phyloP scores from a whole-genome alignment of 169 alveolate species.

The Babesia divergens region DNA sequence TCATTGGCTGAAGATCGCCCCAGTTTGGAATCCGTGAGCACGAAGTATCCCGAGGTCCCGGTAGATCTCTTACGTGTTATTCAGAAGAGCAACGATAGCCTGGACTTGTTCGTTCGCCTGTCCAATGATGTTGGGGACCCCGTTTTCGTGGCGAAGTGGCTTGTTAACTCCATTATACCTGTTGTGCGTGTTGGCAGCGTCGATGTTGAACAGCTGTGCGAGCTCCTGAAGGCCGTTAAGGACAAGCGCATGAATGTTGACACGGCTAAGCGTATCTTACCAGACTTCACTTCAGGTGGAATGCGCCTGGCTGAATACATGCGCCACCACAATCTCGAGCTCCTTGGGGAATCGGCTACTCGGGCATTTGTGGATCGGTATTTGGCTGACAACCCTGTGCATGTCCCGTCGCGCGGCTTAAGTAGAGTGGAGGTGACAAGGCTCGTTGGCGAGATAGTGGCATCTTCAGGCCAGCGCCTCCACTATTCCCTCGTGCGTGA shows the following conservation, averaged over 20 bases:
- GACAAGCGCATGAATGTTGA: constrained; percentile 23
- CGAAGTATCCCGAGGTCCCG: constrained; percentile 32
- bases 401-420: not conserved
- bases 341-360: constrained; percentile 15
- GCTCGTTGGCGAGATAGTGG: constrained; percentile 8
- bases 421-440: not conserved
- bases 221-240: constrained; percentile 19
- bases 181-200: not conserved
- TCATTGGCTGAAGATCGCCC: constrained; percentile 3
- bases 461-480: constrained; percentile 15
- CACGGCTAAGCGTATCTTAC: constrained; percentile 15
- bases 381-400: not conserved
- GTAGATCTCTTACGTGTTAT: constrained; percentile 25
- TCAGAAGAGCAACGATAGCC: constrained; percentile 11
- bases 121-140: constrained; percentile 18
- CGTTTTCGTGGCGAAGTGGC: constrained; percentile 45
- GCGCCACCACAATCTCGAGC: constrained; percentile 10
- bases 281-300: constrained; percentile 14
- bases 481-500: constrained; percentile 3
- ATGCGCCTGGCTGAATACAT: constrained; percentile 29
- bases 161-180: constrained; percentile 50
- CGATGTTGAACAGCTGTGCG: constrained; percentile 29
- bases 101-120: constrained; percentile 9
- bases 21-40: not conserved
- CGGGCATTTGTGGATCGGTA: constrained; percentile 18